These are phyloP conservation scores for Helotiales sp. DNA, from an alignment of 2,329 filamentous ascomycete species.

Conservation along the genomic window DNA sequence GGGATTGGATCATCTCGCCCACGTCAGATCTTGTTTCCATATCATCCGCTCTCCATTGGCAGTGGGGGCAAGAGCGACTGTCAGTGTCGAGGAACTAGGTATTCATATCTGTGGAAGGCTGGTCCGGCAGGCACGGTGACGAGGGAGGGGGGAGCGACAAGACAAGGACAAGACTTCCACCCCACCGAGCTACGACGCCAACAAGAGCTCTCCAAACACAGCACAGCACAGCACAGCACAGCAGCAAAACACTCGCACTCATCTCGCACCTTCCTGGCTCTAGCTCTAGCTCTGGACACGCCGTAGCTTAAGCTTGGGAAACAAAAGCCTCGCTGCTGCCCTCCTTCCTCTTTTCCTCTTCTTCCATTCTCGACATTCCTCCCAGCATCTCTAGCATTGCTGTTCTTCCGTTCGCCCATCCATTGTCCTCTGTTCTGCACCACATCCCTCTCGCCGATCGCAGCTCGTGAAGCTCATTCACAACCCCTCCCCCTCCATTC, in stretches of 20 bases:
- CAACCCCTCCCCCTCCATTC: neutral
- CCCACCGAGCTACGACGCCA: neutral
- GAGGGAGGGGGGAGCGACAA: neutral
- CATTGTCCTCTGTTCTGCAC: neutral
- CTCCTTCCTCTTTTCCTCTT: neutral
- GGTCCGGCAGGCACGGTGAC: constrained; percentile 2
- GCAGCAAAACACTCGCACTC: neutral
- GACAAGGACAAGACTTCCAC: neutral
- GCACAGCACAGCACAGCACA: neutral
- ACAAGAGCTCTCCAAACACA: neutral
- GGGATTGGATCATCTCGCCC: neutral
- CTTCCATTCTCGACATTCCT: neutral
- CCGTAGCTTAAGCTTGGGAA: no score
- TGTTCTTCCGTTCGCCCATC: neutral
- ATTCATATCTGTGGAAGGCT: neutral
- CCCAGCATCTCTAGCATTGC: neutral
- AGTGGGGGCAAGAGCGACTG: neutral
- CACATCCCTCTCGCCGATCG: neutral
- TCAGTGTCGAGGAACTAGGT: neutral
- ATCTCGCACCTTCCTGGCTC: neutral
- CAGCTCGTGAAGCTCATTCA: constrained; percentile 3
- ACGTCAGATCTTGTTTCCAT: neutral
- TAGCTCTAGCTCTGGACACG: no score
- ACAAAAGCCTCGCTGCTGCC: no score
- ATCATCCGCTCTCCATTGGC: constrained; percentile 1